Evolutionary conservation across 495 filamentous ascomycete genomes (phyloP), one percentile per base, ranked within the genome.

Genomic region (Polyplosphaeria fusca): DNA sequence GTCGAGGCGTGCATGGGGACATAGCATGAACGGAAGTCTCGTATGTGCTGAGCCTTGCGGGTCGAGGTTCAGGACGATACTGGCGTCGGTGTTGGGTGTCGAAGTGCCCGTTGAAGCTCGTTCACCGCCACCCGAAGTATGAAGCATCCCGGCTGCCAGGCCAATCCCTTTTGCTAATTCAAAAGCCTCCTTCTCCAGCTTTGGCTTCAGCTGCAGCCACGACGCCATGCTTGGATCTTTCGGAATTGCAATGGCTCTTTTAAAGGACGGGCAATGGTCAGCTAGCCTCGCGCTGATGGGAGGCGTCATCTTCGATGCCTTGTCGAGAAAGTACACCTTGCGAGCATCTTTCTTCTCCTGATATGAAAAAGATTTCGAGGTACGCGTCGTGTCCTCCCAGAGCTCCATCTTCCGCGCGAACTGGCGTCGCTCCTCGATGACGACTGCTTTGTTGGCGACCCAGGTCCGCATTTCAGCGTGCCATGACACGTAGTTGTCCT

Each of bases 131-230:
- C 30, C 30, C 30, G 11, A 5, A 43, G 11, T n/a, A n/a, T n/a
- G n/a, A n/a, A n/a, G n/a, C n/a, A n/a, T n/a, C n/a, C n/a, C n/a
- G n/a, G n/a, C n/a, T n/a, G n/a, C n/a, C n/a, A n/a, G 30, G 30
- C 30, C 14, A 7, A 7, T 35, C 30, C 30, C 30, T 35, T 35
- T 35, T 35, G 30, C 7, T 35, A 35, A 27, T n/a, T 47, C 50
- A 5, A 39, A 49, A 13, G 46, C 49, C 27, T 63, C 55, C 16
- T 48, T 57, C 48, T 63, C 58, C 26, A 68, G 40, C 44, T 68
- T 68, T 11, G 53, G 49, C 38, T 49, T 56, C 27, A 68, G 48
- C 18, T 48, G 46, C 3, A 43, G 25, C 65, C 65, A 68, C 1
- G 65, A 60, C 13, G 25, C 45, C 32, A 43, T 50, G 18, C 46